Conservation (phyloP, 257 asterid species). For the Rauvolfia tetraphylla region DNA sequence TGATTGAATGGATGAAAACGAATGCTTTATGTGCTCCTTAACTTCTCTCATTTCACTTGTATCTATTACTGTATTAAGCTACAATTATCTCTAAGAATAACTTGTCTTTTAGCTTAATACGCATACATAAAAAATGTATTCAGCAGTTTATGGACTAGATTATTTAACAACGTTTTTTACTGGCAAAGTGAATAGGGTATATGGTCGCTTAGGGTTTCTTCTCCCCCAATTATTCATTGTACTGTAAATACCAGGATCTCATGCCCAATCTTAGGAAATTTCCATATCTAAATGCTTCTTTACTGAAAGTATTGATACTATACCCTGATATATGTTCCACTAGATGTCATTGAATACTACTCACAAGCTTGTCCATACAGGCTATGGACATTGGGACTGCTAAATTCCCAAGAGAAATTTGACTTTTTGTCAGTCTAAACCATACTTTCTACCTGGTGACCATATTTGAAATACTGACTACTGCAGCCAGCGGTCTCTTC, state of each 20-base stretch:
- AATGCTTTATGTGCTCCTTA: background rate
- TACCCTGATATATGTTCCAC: background rate
- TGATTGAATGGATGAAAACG: background rate
- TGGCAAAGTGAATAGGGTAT: background rate
- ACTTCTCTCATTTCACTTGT: background rate
- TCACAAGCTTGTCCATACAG: background rate
- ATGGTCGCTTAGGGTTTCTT: background rate
- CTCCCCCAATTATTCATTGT: background rate
- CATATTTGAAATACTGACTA: background rate
- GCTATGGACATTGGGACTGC: background rate
- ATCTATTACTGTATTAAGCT: background rate
- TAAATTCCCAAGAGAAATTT: background rate
- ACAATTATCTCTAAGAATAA: background rate
- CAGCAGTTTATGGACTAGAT: background rate
- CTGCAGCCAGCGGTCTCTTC: slow-evolving; percentile 74
- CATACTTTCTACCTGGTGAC: slow-evolving; percentile 3
- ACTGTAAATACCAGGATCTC: background rate
- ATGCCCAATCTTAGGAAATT: background rate
- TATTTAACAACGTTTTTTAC: background rate
- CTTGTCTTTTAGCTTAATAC: background rate
- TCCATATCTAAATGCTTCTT: background rate
- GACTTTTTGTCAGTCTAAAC: background rate
- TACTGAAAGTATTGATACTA: background rate
- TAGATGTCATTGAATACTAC: background rate
- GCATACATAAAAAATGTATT: background rate